Evolutionary conservation across 495 filamentous ascomycete species (phyloP).

Genomic region (Aspergillus olivimuriae): DNA sequence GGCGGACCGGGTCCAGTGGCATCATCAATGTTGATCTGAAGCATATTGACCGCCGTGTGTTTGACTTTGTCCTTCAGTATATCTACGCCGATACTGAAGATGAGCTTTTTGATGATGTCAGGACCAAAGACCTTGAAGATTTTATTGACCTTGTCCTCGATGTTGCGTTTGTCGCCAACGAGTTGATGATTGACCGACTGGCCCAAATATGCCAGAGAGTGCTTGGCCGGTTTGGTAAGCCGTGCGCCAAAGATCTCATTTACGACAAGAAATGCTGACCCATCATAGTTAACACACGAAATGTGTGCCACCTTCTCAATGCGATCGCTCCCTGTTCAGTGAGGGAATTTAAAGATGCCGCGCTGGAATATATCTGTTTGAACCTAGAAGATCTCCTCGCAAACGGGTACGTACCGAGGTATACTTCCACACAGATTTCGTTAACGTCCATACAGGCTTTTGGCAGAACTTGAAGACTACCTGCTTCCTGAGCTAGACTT

Average conservation of each 20-base stretch:
- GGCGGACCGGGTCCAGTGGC: conserved; percentile 49
- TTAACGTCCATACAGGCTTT: conserved; percentile 40
- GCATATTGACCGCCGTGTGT: conserved; percentile 65
- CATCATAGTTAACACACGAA: conserved; percentile 66
- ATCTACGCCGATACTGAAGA: conserved; percentile 79
- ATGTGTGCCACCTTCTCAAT: conserved; percentile 78
- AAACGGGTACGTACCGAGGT: conserved; percentile 52
- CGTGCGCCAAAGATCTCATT: neutral
- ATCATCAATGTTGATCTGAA: conserved; percentile 71
- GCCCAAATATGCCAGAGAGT: conserved; percentile 84
- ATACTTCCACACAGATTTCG: neutral
- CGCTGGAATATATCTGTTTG: conserved; percentile 84
- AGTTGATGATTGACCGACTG: conserved; percentile 89
- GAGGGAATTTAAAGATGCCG: conserved; percentile 79
- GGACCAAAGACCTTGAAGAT: conserved; percentile 64
- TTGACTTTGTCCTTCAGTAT: conserved; percentile 72
- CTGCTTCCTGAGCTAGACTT: conserved; percentile 70
- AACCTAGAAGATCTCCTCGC: conserved; percentile 86
- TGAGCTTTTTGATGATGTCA: conserved; percentile 73
- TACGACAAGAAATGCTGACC: conserved; percentile 17
- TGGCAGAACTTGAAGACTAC: conserved; percentile 84
- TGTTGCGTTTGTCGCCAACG: conserved; percentile 83
- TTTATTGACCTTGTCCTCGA: conserved; percentile 88
- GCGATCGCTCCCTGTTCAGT: conserved; percentile 75
- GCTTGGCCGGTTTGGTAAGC: conserved; percentile 73